phyloP scores from a whole-genome alignment of 768 basidiomycete genomes.

The Russula olivacea region DNA sequence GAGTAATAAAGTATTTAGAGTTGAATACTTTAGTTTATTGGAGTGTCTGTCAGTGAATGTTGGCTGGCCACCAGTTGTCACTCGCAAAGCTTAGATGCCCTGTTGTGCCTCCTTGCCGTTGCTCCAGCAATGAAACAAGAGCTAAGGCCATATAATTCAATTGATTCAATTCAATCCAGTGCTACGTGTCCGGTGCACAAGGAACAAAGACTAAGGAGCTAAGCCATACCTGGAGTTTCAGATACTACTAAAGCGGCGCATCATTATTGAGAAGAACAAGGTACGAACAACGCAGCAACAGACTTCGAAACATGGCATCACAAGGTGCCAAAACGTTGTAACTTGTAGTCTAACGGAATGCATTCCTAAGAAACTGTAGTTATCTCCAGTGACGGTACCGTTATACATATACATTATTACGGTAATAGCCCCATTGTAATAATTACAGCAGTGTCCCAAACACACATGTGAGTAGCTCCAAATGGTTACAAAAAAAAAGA shows the following conservation, averaged over 20 bases:
- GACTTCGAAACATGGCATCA: not conserved
- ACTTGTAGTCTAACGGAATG: not conserved
- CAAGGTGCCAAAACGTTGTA: not conserved
- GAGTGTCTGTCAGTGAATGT: too few relatives aligned
- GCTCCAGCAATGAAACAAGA: too few relatives aligned
- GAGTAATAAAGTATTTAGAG: too few relatives aligned
- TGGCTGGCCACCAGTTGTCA: too few relatives aligned
- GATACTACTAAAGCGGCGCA: not conserved
- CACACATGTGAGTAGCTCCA: slow-evolving; percentile 6
- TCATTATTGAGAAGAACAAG: not conserved
- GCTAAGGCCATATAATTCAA: too few relatives aligned
- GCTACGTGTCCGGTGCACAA: not conserved
- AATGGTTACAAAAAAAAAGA: slow-evolving; percentile 2
- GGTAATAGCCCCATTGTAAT: slow-evolving; percentile 8
- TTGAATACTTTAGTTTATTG: too few relatives aligned
- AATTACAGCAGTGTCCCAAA: slow-evolving; percentile 9
- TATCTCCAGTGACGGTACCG: not conserved
- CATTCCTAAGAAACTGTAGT: not conserved
- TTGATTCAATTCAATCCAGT: too few relatives aligned
- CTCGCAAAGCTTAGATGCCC: too few relatives aligned
- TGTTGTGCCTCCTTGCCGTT: too few relatives aligned
- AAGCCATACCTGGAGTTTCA: not conserved
- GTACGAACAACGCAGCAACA: not conserved
- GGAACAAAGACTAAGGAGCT: not conserved
- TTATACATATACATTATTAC: slow-evolving; percentile 11